Conservation (phyloP, 306 rosid genomes). For the Nissolia schottii region DNA sequence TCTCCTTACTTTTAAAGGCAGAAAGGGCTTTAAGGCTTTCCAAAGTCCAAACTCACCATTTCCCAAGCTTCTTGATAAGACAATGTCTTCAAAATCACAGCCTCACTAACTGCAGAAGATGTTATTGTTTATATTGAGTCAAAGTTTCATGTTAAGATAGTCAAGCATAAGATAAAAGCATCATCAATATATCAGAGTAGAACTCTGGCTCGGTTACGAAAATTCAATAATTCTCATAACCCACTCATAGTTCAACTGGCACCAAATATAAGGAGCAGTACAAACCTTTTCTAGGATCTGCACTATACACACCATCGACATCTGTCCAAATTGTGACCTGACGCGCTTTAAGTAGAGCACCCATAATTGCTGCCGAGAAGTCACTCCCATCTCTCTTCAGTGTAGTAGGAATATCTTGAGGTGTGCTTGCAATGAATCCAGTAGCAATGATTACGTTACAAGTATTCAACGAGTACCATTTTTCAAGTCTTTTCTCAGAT, state of each 20-base stretch:
- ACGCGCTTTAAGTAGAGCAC: constrained; percentile 69
- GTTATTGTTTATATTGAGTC: constrained; percentile 21
- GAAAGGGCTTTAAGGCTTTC: not conserved
- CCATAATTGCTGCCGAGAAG: constrained; percentile 97
- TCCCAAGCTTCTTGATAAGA: constrained; percentile 99
- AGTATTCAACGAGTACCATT: constrained; percentile 76
- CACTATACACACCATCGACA: constrained; percentile 96
- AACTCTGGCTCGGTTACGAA: constrained; percentile 6
- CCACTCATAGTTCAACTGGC: not conserved
- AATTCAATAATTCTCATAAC: constrained; percentile 1
- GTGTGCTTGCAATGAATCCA: constrained; percentile 98
- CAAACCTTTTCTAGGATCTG: constrained; percentile 96
- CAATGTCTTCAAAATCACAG: constrained; percentile 81
- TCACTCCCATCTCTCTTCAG: constrained; percentile 99
- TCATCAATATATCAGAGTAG: not conserved
- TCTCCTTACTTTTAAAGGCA: constrained; percentile 13
- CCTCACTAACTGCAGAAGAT: constrained; percentile 84
- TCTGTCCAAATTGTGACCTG: constrained; percentile 99
- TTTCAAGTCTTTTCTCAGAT: constrained; percentile 68
- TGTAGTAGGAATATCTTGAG: constrained; percentile 82
- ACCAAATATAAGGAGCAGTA: constrained; percentile 19
- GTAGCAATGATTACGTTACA: constrained; percentile 75
- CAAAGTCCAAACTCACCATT: constrained; percentile 63
- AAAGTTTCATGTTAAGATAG: constrained; percentile 2
- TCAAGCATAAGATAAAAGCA: constrained; percentile 12